phyloP scores from a whole-genome alignment of 2,329 filamentous ascomycete genomes.

The Calonectria hawksworthii region DNA sequence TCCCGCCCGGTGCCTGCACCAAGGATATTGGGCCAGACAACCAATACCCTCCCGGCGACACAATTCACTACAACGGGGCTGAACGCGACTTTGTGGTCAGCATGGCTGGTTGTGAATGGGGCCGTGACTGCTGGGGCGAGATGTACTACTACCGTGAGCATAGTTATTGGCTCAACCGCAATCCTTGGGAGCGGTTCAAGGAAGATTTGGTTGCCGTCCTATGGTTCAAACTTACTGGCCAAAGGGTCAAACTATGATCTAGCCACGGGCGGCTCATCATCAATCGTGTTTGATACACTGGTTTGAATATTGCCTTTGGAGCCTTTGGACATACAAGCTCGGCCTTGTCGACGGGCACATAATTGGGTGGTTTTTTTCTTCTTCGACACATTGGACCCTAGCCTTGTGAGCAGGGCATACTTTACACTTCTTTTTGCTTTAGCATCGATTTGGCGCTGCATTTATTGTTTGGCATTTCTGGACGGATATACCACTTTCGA shows the following conservation, averaged over 20 bases:
- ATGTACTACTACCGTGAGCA: slow-evolving; percentile 96
- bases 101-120: slow-evolving; percentile 98
- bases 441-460: slow-evolving; percentile 19
- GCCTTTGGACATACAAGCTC: neutral
- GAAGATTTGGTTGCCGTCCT: slow-evolving; percentile 73
- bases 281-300: neutral
- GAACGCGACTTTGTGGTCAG: slow-evolving; percentile 96
- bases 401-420: neutral
- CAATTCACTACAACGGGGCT: slow-evolving; percentile 85
- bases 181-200: slow-evolving; percentile 82
- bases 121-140: slow-evolving; percentile 96
- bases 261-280: neutral
- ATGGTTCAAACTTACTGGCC: slow-evolving; percentile 75
- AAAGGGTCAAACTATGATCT: slow-evolving; percentile 68
- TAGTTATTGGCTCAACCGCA: slow-evolving; percentile 90
- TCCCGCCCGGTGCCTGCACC: slow-evolving; percentile 89
- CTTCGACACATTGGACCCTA: neutral
- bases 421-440: slow-evolving; percentile 3
- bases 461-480: slow-evolving; percentile 17
- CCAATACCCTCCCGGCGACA: slow-evolving; percentile 70
- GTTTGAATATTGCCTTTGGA: slow-evolving; percentile 21
- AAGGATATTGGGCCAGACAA: slow-evolving; percentile 67
- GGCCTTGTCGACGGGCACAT: neutral
- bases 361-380: neutral
- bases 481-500: slow-evolving; percentile 29